Evolutionary conservation across 2,329 filamentous ascomycete species (phyloP).

Genomic region (Trichoderma sp.): DNA sequence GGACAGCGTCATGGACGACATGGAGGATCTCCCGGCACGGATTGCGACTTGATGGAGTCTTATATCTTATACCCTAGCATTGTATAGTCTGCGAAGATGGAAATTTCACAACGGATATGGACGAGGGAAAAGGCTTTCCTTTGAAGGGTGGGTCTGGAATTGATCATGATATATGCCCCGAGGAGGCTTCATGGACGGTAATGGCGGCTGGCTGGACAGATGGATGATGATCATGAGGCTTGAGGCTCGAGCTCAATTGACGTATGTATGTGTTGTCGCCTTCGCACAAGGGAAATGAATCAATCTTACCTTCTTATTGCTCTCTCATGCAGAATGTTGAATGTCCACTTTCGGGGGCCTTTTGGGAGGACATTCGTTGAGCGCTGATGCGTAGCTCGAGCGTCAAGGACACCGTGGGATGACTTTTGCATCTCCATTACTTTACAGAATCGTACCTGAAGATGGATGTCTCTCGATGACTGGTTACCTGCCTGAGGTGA

Average conservation of each 20-base stretch:
- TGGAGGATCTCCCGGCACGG: slow-evolving; percentile 47
- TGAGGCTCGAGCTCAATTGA: not conserved
- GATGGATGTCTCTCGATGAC: too few relatives aligned
- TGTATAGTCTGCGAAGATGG: not conserved
- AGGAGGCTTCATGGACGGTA: not conserved
- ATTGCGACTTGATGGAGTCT: slow-evolving; percentile 12
- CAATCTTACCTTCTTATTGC: not conserved
- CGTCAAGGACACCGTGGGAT: too few relatives aligned
- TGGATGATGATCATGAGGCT: not conserved
- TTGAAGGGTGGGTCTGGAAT: not conserved
- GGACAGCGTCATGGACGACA: slow-evolving; percentile 47
- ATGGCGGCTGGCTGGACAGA: not conserved
- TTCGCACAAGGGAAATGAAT: not conserved
- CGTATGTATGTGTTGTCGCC: not conserved
- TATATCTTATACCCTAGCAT: not conserved
- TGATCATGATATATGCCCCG: not conserved
- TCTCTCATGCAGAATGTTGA: not conserved
- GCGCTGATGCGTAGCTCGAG: too few relatives aligned
- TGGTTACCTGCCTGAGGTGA: too few relatives aligned
- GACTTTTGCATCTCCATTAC: too few relatives aligned
- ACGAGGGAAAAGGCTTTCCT: not conserved
- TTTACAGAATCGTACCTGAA: too few relatives aligned
- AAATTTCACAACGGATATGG: not conserved
- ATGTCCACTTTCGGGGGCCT: not conserved
- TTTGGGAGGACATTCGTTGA: too few relatives aligned